Evolutionary conservation across 305 asterid genomes (phyloP).

Genomic region (Petunia hybrid): DNA sequence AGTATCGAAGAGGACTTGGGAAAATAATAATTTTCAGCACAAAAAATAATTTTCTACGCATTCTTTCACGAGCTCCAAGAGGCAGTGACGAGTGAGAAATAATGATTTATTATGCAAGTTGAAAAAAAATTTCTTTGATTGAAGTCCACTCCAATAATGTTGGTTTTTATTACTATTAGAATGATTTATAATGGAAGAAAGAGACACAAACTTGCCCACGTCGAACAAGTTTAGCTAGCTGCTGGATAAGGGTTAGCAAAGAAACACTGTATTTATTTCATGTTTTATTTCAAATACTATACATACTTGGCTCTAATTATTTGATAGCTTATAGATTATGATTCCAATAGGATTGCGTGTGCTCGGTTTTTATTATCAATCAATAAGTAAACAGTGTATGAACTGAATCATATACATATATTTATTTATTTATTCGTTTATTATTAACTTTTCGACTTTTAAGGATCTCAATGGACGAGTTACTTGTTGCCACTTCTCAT

Average conservation of each 20-base stretch:
- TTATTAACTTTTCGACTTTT: conserved; percentile 26
- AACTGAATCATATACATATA: neutral
- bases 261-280: neutral
- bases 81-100: conserved; percentile 51
- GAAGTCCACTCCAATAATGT: conserved; percentile 43
- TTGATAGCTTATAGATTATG: conserved; percentile 7
- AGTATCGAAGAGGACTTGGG: conserved; percentile 39
- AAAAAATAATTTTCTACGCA: conserved; percentile 33
- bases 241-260: conserved; percentile 9
- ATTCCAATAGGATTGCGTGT: conserved; percentile 1
- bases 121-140: neutral
- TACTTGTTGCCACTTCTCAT: conserved; percentile 28
- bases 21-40: neutral
- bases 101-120: neutral
- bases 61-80: conserved; percentile 64
- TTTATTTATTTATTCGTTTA: neutral
- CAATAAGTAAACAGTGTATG: neutral
- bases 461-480: conserved; percentile 30
- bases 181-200: conserved; percentile 45
- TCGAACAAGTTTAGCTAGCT: conserved; percentile 4
- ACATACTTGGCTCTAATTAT: conserved; percentile 10
- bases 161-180: conserved; percentile 33
- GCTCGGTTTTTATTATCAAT: neutral
- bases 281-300: neutral
- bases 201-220: conserved; percentile 34